phyloP scores from a whole-genome alignment of 1,139 yeast genomes.

The Protomyces inundatus region DNA sequence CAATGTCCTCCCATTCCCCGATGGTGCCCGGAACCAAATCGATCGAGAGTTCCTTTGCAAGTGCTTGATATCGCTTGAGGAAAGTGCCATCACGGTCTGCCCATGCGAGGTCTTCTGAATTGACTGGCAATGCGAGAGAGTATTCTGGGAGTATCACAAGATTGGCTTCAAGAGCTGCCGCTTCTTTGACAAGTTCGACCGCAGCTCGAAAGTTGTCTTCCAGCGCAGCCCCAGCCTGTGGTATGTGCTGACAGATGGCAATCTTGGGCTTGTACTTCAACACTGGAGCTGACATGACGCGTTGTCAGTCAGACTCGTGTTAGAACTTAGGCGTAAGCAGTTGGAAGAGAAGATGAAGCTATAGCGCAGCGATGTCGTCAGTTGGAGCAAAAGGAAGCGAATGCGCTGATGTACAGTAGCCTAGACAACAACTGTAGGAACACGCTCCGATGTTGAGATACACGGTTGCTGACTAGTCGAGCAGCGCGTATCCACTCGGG shows the following conservation, averaged over 20 bases:
- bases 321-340: too few species aligned
- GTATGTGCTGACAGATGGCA: constrained; percentile 20
- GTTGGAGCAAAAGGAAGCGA: too few species aligned
- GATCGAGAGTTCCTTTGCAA: constrained; percentile 31
- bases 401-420: too few species aligned
- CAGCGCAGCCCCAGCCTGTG: constrained; percentile 67
- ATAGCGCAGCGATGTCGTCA: too few species aligned
- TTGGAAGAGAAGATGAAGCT: too few species aligned
- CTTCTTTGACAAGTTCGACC: constrained; percentile 50
- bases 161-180: constrained; percentile 46
- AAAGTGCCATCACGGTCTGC: constrained; percentile 9
- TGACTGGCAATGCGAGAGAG: constrained; percentile 12
- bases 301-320: too few species aligned
- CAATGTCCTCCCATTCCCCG: constrained; percentile 18
- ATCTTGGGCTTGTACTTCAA: not conserved
- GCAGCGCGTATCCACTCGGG: too few species aligned
- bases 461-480: too few species aligned
- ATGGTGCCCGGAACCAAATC: constrained; percentile 33
- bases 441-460: too few species aligned
- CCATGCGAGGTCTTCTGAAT: constrained; percentile 6
- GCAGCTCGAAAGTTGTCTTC: constrained; percentile 57
- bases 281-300: too few species aligned
- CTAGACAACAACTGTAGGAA: too few species aligned
- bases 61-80: constrained; percentile 4
- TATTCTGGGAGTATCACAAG: constrained; percentile 72